Evolutionary conservation across 169 alveolate genomes (phyloP).

Genomic region (Fabrea salina): DNA sequence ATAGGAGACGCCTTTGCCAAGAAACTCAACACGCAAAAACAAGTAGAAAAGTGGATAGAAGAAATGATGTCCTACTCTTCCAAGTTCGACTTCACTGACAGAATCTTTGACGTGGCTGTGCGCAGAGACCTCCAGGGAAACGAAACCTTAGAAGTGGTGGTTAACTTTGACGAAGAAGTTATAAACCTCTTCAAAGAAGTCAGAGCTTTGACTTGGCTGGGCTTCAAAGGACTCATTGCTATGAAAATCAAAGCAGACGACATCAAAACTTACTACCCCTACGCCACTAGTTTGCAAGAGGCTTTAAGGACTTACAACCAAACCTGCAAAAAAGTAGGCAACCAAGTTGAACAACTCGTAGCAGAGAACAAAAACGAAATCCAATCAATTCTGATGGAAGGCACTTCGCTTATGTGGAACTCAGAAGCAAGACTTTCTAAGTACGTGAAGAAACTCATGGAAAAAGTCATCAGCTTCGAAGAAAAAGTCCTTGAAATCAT

Average conservation of each 20-base stretch:
- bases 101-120: slow-evolving; percentile 67
- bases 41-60: slow-evolving; percentile 81
- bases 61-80: slow-evolving; percentile 74
- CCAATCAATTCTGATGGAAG: slow-evolving; percentile 44
- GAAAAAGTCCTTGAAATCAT: slow-evolving; percentile 74
- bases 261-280: slow-evolving; percentile 90
- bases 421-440: slow-evolving; percentile 54
- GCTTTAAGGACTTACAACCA: slow-evolving; percentile 81
- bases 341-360: slow-evolving; percentile 65
- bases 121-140: slow-evolving; percentile 41
- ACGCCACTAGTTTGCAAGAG: slow-evolving; percentile 81
- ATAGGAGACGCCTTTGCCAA: slow-evolving; percentile 90
- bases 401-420: slow-evolving; percentile 65
- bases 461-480: slow-evolving; percentile 57
- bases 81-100: slow-evolving; percentile 48
- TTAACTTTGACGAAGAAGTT: slow-evolving; percentile 80
- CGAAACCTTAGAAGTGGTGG: slow-evolving; percentile 79
- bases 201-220: slow-evolving; percentile 66
- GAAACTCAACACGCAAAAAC: slow-evolving; percentile 69
- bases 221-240: slow-evolving; percentile 84
- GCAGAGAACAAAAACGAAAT: slow-evolving; percentile 69
- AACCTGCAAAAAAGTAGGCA: slow-evolving; percentile 59
- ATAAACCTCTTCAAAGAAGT: slow-evolving; percentile 78
- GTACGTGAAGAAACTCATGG: slow-evolving; percentile 22
- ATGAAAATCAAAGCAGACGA: slow-evolving; percentile 89